Conservation (phyloP, 495 filamentous ascomycete species). For the Penicillium atrosanguineum region DNA sequence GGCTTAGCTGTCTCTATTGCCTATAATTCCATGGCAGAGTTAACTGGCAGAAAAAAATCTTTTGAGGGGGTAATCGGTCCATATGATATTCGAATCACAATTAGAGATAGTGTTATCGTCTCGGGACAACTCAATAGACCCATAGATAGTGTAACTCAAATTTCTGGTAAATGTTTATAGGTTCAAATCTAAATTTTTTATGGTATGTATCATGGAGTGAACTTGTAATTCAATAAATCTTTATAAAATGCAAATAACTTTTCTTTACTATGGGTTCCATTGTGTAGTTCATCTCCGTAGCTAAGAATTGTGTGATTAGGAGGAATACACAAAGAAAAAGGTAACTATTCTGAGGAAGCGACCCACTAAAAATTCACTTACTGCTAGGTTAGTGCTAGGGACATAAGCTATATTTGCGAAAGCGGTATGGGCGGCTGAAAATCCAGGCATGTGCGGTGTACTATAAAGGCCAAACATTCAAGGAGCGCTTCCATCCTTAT, state of each 20-base stretch:
- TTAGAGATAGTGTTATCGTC: conserved; percentile 1
- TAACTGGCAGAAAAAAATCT: conserved; percentile 2
- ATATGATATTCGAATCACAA: conserved; percentile 2
- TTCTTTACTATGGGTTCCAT: no score
- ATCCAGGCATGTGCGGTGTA: no score
- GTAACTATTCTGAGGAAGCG: no score
- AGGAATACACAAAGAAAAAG: no score
- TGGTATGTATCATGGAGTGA: not conserved
- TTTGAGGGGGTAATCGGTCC: conserved; percentile 5
- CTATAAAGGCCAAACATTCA: no score
- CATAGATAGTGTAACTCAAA: not conserved
- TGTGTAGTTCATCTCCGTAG: no score
- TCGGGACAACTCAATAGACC: conserved; percentile 5
- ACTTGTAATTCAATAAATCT: not conserved
- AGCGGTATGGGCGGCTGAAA: no score
- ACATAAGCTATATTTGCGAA: no score
- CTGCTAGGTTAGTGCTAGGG: no score
- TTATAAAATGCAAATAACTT: not conserved
- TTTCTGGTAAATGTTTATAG: conserved; percentile 5
- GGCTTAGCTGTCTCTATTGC: conserved; percentile 5
- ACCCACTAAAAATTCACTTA: no score
- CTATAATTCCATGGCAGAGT: conserved; percentile 1
- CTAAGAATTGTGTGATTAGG: no score
- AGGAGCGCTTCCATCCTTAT: no score
- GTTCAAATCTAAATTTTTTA: conserved; percentile 1